These are phyloP conservation scores for Yamadazyma sp. DNA, from an alignment of 805 yeast species.

Conservation along the genomic window DNA sequence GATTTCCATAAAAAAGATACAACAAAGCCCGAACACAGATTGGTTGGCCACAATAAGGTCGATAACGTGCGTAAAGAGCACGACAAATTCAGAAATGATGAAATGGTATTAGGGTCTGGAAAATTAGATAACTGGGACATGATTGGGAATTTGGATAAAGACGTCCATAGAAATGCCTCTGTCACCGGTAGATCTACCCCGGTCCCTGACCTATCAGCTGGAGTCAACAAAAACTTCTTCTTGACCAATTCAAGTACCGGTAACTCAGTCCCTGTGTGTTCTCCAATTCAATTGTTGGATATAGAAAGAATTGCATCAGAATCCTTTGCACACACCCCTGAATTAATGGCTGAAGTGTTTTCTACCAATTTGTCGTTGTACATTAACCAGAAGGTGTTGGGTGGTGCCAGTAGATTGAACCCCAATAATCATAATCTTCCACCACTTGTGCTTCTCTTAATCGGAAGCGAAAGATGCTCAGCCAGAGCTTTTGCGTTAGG, in stretches of 20 bases:
- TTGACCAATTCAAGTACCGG: slow-evolving; percentile 21
- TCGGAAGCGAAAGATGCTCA: slow-evolving; percentile 77
- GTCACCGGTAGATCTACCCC: slow-evolving; percentile 19
- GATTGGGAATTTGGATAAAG: slow-evolving; percentile 26
- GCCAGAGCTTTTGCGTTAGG: slow-evolving; percentile 76
- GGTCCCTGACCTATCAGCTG: slow-evolving; percentile 13
- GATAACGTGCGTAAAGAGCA: slow-evolving; percentile 22
- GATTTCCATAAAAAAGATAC: slow-evolving; percentile 68
- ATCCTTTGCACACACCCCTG: slow-evolving; percentile 47
- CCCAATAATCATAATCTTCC: slow-evolving; percentile 71
- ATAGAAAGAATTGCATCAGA: slow-evolving; percentile 62
- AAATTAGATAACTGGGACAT: slow-evolving; percentile 55
- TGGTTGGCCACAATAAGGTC: slow-evolving; percentile 72
- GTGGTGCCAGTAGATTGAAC: slow-evolving; percentile 65
- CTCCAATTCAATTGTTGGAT: slow-evolving; percentile 78
- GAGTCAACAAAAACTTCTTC: slow-evolving; percentile 17
- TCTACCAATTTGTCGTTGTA: slow-evolving; percentile 64
- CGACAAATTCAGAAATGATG: slow-evolving; percentile 63
- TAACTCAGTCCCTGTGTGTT: slow-evolving; percentile 55
- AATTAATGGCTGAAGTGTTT: slow-evolving; percentile 59
- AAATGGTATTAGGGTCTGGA: slow-evolving; percentile 60
- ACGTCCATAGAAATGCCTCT: slow-evolving; percentile 13
- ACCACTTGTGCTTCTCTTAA: slow-evolving; percentile 69
- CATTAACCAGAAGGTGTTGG: slow-evolving; percentile 55
- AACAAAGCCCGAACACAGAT: slow-evolving; percentile 56